Conservation (phyloP, 805 yeast species). For the Zygosaccharomyces siamensis region DNA sequence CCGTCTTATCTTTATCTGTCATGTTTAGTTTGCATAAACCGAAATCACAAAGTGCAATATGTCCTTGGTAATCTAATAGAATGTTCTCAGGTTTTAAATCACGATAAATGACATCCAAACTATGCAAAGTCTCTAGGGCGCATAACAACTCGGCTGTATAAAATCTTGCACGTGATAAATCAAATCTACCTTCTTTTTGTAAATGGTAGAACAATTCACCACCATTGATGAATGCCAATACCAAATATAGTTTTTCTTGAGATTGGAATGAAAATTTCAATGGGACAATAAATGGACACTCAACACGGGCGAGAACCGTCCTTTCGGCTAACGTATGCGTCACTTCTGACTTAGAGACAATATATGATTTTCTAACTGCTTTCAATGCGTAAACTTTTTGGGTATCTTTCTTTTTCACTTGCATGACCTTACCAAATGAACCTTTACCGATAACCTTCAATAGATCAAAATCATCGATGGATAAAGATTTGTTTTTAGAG, state of each 20-base stretch:
- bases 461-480: constrained; percentile 88
- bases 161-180: constrained; percentile 82
- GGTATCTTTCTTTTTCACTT: constrained; percentile 93
- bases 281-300: constrained; percentile 94
- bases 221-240: constrained; percentile 89
- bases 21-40: constrained; percentile 94
- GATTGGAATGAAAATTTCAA: constrained; percentile 92
- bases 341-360: constrained; percentile 90
- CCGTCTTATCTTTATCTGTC: constrained; percentile 81
- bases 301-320: constrained; percentile 87
- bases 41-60: constrained; percentile 94
- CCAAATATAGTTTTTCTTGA: constrained; percentile 91
- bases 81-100: constrained; percentile 97
- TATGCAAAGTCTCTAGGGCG: constrained; percentile 89
- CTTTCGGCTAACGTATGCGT: constrained; percentile 95
- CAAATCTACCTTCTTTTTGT: constrained; percentile 85
- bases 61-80: constrained; percentile 91
- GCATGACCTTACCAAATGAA: constrained; percentile 98
- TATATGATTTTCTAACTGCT: constrained; percentile 89
- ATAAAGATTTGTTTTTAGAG: constrained; percentile 57
- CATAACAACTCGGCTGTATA: constrained; percentile 91
- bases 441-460: constrained; percentile 97
- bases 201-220: constrained; percentile 94
- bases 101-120: constrained; percentile 86
- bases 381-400: constrained; percentile 91